These are phyloP conservation scores for Aspergillus thermomutatus DNA, from an alignment of 2,329 filamentous ascomycete genomes.

Conservation along the genomic window DNA sequence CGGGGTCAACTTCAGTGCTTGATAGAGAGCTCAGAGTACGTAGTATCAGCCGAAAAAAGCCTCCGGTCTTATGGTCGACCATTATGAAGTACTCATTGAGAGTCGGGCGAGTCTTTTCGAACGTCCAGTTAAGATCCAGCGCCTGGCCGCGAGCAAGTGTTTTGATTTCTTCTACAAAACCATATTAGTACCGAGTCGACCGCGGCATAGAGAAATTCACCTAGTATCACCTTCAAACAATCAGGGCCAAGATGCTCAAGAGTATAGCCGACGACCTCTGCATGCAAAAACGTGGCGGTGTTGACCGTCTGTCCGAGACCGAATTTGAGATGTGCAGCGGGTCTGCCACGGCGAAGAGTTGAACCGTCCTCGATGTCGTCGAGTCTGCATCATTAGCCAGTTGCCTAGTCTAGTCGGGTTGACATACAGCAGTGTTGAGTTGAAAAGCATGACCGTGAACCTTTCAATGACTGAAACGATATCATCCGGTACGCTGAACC, in stretches of 20 bases:
- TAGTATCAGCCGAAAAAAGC: conserved; percentile 18
- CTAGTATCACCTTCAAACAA: background rate
- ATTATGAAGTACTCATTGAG: conserved; percentile 24
- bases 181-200: too few relatives aligned
- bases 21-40: conserved; percentile 12
- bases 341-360: background rate
- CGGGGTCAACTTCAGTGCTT: background rate
- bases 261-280: background rate
- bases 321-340: background rate
- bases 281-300: background rate
- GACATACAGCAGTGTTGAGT: conserved; percentile 3
- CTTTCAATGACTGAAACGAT: background rate
- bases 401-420: too few relatives aligned
- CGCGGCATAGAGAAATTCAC: too few relatives aligned
- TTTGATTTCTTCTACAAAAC: conserved; percentile 7
- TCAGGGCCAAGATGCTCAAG: background rate
- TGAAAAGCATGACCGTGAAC: conserved; percentile 2
- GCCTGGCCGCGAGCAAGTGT: conserved; percentile 15
- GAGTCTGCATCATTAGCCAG: background rate
- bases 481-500: conserved; percentile 1
- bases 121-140: conserved; percentile 22
- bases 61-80: conserved; percentile 26
- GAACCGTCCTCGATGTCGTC: background rate
- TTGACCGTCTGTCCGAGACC: background rate
- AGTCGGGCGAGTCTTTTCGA: conserved; percentile 13